Base-by-base conservation (phyloP, 2,329 filamentous ascomycete species). In the Alternaria viburni region DNA sequence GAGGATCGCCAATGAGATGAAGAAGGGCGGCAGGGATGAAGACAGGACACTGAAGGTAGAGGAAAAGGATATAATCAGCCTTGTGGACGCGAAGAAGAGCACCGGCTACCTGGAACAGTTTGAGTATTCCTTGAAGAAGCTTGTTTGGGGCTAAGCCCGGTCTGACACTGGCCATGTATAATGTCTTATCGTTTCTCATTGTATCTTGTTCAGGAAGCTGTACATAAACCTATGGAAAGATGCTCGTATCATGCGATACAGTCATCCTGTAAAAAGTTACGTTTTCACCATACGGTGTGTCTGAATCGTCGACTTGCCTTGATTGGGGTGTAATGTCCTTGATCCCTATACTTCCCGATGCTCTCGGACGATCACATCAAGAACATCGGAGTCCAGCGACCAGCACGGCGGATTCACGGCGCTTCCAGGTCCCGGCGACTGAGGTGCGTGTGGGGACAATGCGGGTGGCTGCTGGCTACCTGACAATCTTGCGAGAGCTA, bases 121-220 rank as follows among this genome's bases (percentile, higher is more conserved):
- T 74, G 93, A 93, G 2, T 93, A 98, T 83, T 91, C 91, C 62
- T 86, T 98, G 73, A 97, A 97, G 87, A 97, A 93, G 84, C 81
- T 98, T 77, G 93, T 99, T 12, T 98, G 96, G 96, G 85, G 86
- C 15, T 60, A 60, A 41, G 49, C 19, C 23, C 13, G 21, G 30
- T 15, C 21, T 12, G 9, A n/a, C 2, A 11, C 13, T 21, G 49
- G 30, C 23, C 30, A 13, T 41, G n/a, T 17, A 41, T 41, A 41
- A 41, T 41, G 30, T 36, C 30, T n/a, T 41, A 19, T 41, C 8
- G 19, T 23, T 41, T 19, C 21, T 52, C 49, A 23, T 21, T 52
- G 49, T 25, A 52, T 21, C 23, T 17, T 36, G 23, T 52, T 25
- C 9, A 32, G 28, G 19, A 9, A 19, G 17, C 30, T 7, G 49